A percentile compares a stretch with the other conserved stretches of the same genome.
phyloP scores from a whole-genome alignment of 2,329 filamentous ascomycete species.

The Colletotrichum eremochloae region DNA sequence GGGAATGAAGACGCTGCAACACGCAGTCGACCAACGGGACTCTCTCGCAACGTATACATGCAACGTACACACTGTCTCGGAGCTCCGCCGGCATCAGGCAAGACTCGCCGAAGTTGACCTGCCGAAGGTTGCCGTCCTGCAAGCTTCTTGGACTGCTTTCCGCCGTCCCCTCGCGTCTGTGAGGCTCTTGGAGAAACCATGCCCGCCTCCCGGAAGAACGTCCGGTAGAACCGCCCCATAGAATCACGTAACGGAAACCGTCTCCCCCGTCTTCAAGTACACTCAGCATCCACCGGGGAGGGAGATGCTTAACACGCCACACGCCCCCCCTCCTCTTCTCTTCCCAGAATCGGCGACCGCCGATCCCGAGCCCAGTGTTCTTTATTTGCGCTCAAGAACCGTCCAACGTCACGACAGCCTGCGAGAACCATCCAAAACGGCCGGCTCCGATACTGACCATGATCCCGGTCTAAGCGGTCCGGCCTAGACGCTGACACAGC shows the following conservation, averaged over 20 bases:
- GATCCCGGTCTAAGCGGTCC: neutral
- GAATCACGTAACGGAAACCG: constrained; percentile 27
- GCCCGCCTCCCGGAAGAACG: constrained; percentile 6
- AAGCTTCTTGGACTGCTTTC: neutral
- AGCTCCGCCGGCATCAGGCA: neutral
- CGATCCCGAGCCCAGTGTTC: neutral
- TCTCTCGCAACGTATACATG: too few relatives aligned
- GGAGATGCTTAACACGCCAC: neutral
- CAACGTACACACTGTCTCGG: neutral
- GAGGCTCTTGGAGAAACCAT: neutral
- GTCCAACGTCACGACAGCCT: neutral
- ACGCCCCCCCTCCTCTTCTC: neutral
- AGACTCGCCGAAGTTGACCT: neutral
- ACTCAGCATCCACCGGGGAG: neutral
- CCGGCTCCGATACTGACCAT: constrained; percentile 14
- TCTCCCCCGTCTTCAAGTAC: neutral
- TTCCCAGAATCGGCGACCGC: neutral
- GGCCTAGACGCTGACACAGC: neutral
- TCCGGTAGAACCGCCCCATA: neutral
- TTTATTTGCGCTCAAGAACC: neutral
- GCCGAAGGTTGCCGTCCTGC: neutral
- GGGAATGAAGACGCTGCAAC: neutral
- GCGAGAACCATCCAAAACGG: constrained; percentile 14
- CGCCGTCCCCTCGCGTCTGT: neutral
- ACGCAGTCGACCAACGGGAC: neutral